Percentiles rank a stretch among this genome's conserved stretches.
These are phyloP conservation scores for Sclerotiophoma versabilis DNA, from an alignment of 2,329 filamentous ascomycete species.

Conservation along the genomic window DNA sequence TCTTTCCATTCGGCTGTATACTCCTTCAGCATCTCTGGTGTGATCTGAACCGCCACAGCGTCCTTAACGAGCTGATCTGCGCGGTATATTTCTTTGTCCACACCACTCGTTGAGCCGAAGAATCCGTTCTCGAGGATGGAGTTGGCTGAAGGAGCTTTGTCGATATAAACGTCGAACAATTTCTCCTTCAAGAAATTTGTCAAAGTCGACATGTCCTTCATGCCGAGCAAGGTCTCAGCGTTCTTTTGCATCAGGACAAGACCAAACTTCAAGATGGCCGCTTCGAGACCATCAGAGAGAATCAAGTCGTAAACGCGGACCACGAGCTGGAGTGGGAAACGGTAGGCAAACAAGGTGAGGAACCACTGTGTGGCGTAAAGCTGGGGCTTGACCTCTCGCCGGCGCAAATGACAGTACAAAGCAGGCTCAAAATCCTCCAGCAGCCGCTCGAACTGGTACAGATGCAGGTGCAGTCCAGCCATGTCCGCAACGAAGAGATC, in stretches of 20 bases:
- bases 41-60: constrained; percentile 86
- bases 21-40: constrained; percentile 77
- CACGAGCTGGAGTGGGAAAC: constrained; percentile 94
- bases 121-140: constrained; percentile 96
- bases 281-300: constrained; percentile 86
- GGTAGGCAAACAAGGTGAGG: constrained; percentile 96
- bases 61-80: constrained; percentile 93
- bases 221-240: constrained; percentile 73
- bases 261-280: constrained; percentile 90
- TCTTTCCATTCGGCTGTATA: constrained; percentile 94
- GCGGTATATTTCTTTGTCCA: constrained; percentile 94
- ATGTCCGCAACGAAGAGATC: constrained; percentile 96
- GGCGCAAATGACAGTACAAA: constrained; percentile 90
- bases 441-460: constrained; percentile 94
- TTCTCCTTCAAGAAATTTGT: constrained; percentile 93
- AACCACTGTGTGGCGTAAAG: constrained; percentile 99
- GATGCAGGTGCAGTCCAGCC: constrained; percentile 89
- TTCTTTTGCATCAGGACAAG: constrained; percentile 98
- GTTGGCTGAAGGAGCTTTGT: constrained; percentile 88
- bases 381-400: constrained; percentile 85
- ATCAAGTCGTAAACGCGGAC: constrained; percentile 97
- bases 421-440: constrained; percentile 94
- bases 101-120: constrained; percentile 88
- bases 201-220: constrained; percentile 90
- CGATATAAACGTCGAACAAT: constrained; percentile 96